These are phyloP conservation scores for Cryphonectria japonica DNA, from an alignment of 2,329 filamentous ascomycete species.

Conservation along the genomic window DNA sequence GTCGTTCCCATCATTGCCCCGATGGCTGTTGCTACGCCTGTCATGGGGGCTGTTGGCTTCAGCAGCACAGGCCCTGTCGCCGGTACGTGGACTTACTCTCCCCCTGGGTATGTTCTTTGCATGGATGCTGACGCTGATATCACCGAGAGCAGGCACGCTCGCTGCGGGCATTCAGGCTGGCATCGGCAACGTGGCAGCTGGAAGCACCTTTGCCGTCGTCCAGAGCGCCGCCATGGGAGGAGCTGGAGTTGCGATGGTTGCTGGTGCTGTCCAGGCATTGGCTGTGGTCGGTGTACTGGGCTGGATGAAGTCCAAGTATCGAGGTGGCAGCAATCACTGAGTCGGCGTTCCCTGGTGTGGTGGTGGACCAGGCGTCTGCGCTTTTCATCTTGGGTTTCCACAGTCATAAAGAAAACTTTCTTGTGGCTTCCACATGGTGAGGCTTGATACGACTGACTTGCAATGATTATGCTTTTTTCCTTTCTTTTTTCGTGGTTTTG, in stretches of 20 bases:
- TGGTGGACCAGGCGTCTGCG: not conserved
- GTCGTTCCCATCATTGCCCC: constrained; percentile 21
- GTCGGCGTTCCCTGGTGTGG: not conserved
- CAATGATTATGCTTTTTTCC: not conserved
- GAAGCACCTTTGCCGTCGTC: constrained; percentile 31
- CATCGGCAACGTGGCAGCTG: constrained; percentile 30
- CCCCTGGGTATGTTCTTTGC: not conserved
- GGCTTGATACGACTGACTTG: not conserved
- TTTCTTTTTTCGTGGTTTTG: not conserved
- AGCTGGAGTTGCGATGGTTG: constrained; percentile 28
- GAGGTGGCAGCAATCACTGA: not conserved
- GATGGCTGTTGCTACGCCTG: constrained; percentile 20
- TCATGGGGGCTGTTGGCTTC: constrained; percentile 26
- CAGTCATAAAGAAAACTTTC: not conserved
- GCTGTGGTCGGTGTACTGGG: constrained; percentile 15
- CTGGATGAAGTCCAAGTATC: not conserved
- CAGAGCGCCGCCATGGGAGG: constrained; percentile 35
- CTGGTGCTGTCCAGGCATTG: constrained; percentile 21
- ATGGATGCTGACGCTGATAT: not conserved
- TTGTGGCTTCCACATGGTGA: not conserved
- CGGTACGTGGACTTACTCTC: constrained; percentile 16
- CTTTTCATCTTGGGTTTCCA: not conserved
- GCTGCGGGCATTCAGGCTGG: constrained; percentile 30
- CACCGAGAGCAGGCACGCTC: constrained; percentile 30
- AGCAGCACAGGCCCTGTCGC: constrained; percentile 22